These are phyloP conservation scores for Yamadazyma pseudoaaseri DNA, from an alignment of 1,139 yeast genomes.

Conservation along the genomic window DNA sequence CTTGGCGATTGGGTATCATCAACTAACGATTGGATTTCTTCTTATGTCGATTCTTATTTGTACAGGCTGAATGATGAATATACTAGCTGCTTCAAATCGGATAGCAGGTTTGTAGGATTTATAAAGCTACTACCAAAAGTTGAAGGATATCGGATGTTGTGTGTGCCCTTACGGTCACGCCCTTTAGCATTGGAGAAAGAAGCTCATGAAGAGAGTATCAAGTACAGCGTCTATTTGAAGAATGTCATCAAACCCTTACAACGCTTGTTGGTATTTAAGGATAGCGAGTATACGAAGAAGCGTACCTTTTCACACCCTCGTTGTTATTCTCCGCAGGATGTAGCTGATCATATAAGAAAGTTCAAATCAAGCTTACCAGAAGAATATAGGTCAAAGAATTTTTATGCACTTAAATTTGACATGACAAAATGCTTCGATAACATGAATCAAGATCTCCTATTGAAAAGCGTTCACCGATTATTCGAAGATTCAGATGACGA, in stretches of 20 bases:
- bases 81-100: slow-evolving; percentile 5
- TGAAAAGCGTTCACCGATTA: slow-evolving; percentile 26
- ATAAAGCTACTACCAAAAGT: slow-evolving; percentile 54
- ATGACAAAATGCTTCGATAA: slow-evolving; percentile 78
- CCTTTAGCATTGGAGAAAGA: slow-evolving; percentile 12
- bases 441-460: slow-evolving; percentile 52
- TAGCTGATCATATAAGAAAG: slow-evolving; percentile 18
- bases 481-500: slow-evolving; percentile 21
- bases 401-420: slow-evolving; percentile 71
- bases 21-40: slow-evolving; percentile 37
- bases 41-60: slow-evolving; percentile 36
- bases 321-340: slow-evolving; percentile 28
- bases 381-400: slow-evolving; percentile 27
- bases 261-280: slow-evolving; percentile 12
- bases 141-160: slow-evolving; percentile 52
- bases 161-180: slow-evolving; percentile 45
- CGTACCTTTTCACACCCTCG: slow-evolving; percentile 20
- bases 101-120: slow-evolving; percentile 30
- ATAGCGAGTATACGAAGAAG: slow-evolving; percentile 16
- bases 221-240: slow-evolving; percentile 17
- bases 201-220: slow-evolving; percentile 13
- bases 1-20: slow-evolving; percentile 59
- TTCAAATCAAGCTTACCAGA: slow-evolving; percentile 17
- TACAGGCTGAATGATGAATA: slow-evolving; percentile 10
- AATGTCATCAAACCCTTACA: slow-evolving; percentile 23